Base-by-base conservation (phyloP, 495 filamentous ascomycete species). In the Rhizodiscina lignyota region DNA sequence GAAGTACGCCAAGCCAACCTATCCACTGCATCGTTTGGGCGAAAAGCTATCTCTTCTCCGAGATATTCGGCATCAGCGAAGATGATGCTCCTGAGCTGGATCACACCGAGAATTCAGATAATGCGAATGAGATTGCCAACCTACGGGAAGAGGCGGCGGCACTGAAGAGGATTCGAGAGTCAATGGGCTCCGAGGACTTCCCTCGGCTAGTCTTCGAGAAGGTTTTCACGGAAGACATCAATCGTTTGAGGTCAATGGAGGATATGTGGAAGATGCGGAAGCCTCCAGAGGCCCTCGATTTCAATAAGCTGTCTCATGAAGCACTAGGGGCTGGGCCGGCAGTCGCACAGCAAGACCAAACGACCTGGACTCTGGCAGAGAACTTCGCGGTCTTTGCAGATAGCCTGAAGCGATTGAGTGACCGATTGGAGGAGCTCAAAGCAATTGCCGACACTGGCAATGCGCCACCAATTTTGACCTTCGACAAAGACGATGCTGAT, bases 1-100 rank as follows among this genome's bases (percentile, higher is more conserved):
- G 89, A 50, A 93, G 82, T 48, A 96, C 82, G 1, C 89, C 89
- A 0, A 83, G 75, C 37, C 86, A 96, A 47, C 85, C 86, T 0
- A 94, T 99, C 18, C 89, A 99, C 54, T 96, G 89, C 60, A 99
- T 99, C 31, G 86, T 96, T n/a, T 99, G 89, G 89, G 86, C 70
- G 0, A 99, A 96, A 63, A 92, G 83, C 49, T 96, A 93, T 50
- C 70, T 99, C 10, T 73, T 96, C 39, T 83, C 81, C 39, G 87
- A 96, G 48, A 74, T 99, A 5, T 96, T 94, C 45, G 89, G 89
- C 1, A 73, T 69, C 2, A 92, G 85, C 42, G 89, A 96, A 55
- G 81, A 91, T 39, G 76, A 86, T 36, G 67, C 72, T 12, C 60
- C 70, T 1, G 74, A 77, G 6, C 67, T 96, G 24, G 85, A 94